Evolutionary conservation across 768 basidiomycete genomes (phyloP).

Genomic region (Termitomyces sp.): DNA sequence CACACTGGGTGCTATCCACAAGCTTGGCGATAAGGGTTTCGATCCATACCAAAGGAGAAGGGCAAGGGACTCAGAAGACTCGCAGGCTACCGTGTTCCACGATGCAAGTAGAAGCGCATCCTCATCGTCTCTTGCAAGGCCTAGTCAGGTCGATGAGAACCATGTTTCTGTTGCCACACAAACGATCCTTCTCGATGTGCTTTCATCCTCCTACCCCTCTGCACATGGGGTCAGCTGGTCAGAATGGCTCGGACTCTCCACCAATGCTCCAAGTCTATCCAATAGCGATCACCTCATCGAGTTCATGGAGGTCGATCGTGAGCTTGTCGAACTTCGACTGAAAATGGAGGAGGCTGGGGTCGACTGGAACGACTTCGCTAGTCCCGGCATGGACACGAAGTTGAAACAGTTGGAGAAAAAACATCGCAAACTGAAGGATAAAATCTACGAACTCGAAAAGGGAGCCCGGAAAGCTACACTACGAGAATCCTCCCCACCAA

Average conservation of each 20-base stretch:
- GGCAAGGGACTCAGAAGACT: slow-evolving; percentile 65
- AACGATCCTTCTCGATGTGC: slow-evolving; percentile 21
- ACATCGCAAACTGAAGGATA: slow-evolving; percentile 35
- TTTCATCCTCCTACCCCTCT: slow-evolving; percentile 1
- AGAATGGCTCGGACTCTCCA: slow-evolving; percentile 33
- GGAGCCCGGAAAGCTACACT: slow-evolving; percentile 19
- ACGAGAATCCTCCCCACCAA: slow-evolving; percentile 23
- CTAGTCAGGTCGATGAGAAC: slow-evolving; percentile 11
- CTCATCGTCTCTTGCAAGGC: slow-evolving; percentile 10
- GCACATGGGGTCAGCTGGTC: slow-evolving; percentile 29
- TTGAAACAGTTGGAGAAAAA: slow-evolving; percentile 40
- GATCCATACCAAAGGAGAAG: slow-evolving; percentile 27
- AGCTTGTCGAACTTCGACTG: slow-evolving; percentile 21
- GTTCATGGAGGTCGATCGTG: slow-evolving; percentile 25
- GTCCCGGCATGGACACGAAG: slow-evolving; percentile 27
- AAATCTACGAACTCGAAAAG: slow-evolving; percentile 24
- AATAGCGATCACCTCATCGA: slow-evolving; percentile 25
- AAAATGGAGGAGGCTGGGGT: slow-evolving; percentile 11
- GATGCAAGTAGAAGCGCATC: slow-evolving; percentile 13
- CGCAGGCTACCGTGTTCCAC: slow-evolving; percentile 47
- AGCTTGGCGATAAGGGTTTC: slow-evolving; percentile 33
- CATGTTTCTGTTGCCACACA: slow-evolving; percentile 24
- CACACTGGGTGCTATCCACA: slow-evolving; percentile 40
- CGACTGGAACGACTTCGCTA: slow-evolving; percentile 14
- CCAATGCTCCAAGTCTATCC: slow-evolving; percentile 28